Evolutionary conservation across 73 alveolate genomes (phyloP).

Genomic region (Blepharisma japonicum): DNA sequence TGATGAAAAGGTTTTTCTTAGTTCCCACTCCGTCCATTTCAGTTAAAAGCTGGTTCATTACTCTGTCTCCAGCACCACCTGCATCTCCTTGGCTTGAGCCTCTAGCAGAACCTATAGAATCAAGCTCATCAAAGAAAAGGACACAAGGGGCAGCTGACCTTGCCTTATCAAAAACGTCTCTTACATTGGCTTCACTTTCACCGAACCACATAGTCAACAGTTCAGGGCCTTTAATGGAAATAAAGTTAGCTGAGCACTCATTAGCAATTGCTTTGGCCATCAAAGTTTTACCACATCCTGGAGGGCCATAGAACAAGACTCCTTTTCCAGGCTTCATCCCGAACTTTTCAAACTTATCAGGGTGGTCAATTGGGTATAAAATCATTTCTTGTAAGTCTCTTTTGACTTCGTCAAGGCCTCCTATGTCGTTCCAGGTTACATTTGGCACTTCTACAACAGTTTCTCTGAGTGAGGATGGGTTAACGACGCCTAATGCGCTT

Average conservation of each 20-base stretch:
- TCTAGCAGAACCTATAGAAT: constrained; percentile 87
- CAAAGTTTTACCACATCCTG: constrained; percentile 93
- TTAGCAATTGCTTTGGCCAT: constrained; percentile 90
- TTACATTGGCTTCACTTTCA: constrained; percentile 86
- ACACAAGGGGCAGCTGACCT: constrained; percentile 85
- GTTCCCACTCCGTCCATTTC: constrained; percentile 72
- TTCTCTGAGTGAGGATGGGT: constrained; percentile 59
- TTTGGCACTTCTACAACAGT: constrained; percentile 54
- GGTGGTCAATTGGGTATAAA: constrained; percentile 67
- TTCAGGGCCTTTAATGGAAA: constrained; percentile 95
- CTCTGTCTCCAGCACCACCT: constrained; percentile 88
- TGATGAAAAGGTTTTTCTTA: constrained; percentile 57
- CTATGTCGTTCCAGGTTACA: constrained; percentile 86
- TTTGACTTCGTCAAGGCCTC: constrained; percentile 89
- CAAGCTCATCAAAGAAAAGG: constrained; percentile 93
- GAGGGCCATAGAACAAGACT: constrained; percentile 90
- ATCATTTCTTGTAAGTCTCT: constrained; percentile 77
- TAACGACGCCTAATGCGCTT: too few relatives aligned
- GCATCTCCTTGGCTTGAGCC: constrained; percentile 81
- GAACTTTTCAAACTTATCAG: constrained; percentile 89
- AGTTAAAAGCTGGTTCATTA: constrained; percentile 79
- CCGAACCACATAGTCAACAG: constrained; percentile 92
- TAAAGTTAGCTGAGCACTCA: constrained; percentile 77
- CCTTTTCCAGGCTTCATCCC: constrained; percentile 79
- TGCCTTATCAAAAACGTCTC: constrained; percentile 91